Evolutionary conservation across 768 basidiomycete genomes (phyloP).

Genomic region (Cantharellus anzutake): DNA sequence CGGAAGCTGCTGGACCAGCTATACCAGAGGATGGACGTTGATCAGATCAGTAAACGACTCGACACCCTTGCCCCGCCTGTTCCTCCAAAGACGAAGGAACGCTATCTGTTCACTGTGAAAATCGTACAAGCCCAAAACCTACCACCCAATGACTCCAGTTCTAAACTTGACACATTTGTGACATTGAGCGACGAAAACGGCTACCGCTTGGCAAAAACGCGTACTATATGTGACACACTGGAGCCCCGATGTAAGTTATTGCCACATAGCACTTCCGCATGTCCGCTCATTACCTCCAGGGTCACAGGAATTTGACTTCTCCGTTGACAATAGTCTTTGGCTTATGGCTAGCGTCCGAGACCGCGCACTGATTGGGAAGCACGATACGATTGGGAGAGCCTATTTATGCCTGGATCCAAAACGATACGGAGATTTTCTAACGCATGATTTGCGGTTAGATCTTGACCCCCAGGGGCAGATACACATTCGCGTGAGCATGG

Average conservation of each 20-base stretch:
- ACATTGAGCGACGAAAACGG: slow-evolving; percentile 89
- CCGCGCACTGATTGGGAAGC: slow-evolving; percentile 77
- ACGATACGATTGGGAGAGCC: slow-evolving; percentile 77
- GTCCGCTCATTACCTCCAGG: slow-evolving; percentile 27
- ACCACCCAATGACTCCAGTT: slow-evolving; percentile 55
- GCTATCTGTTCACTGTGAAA: slow-evolving; percentile 85
- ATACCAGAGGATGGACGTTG: slow-evolving; percentile 81
- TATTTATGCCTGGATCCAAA: slow-evolving; percentile 85
- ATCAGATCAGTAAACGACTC: slow-evolving; percentile 56
- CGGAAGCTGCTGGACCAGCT: slow-evolving; percentile 81
- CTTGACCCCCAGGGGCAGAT: slow-evolving; percentile 75
- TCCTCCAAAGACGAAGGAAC: slow-evolving; percentile 43
- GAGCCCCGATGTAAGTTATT: slow-evolving; percentile 65
- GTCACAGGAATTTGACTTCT: slow-evolving; percentile 95
- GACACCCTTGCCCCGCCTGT: slow-evolving; percentile 41
- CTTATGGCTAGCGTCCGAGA: slow-evolving; percentile 90
- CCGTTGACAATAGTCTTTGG: slow-evolving; percentile 89
- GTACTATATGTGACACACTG: slow-evolving; percentile 83
- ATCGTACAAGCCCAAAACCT: slow-evolving; percentile 80
- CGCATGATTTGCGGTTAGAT: slow-evolving; percentile 85
- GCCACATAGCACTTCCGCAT: background rate
- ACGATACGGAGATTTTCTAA: slow-evolving; percentile 71
- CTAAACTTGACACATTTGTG: slow-evolving; percentile 79
- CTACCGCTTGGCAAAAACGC: slow-evolving; percentile 76
- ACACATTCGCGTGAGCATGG: slow-evolving; percentile 84